These are phyloP conservation scores for Schoenoplectus triqueter DNA, from an alignment of 202 grass and related monocot species.

Conservation along the genomic window DNA sequence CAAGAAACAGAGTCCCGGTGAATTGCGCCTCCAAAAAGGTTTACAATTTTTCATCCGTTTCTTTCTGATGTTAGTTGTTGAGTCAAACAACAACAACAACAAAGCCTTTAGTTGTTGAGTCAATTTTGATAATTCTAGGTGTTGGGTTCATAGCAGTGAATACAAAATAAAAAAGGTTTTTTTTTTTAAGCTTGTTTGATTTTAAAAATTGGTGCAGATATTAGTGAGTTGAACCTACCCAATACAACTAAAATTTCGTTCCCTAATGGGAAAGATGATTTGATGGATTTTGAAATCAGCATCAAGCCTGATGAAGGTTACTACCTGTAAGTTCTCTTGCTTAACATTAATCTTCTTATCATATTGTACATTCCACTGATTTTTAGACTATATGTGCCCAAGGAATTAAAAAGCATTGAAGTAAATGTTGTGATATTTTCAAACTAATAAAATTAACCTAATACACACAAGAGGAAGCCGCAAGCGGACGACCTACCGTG, in stretches of 20 bases:
- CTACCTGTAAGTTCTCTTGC: conserved; percentile 59
- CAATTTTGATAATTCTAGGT: too few species aligned
- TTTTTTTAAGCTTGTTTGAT: background rate
- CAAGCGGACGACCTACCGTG: too few species aligned
- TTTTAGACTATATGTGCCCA: background rate
- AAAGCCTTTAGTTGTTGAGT: too few species aligned
- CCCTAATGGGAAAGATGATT: conserved; percentile 80
- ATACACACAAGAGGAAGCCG: too few species aligned
- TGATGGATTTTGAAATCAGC: conserved; percentile 71
- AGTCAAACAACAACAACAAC: too few species aligned
- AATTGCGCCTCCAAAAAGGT: conserved; percentile 87
- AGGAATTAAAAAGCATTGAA: background rate
- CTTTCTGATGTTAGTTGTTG: background rate
- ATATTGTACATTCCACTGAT: background rate
- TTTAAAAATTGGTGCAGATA: conserved; percentile 52
- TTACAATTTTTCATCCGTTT: background rate
- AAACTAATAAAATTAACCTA: too few species aligned
- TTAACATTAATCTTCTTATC: conserved; percentile 14
- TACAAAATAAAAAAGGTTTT: too few species aligned
- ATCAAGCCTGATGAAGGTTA: conserved; percentile 71
- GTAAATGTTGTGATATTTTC: too few species aligned
- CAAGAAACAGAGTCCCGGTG: conserved; percentile 80
- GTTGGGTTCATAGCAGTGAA: too few species aligned
- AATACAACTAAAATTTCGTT: conserved; percentile 67
- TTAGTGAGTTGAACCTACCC: conserved; percentile 75